Conservation (phyloP, 2,329 filamentous ascomycete species). For the Calonectria hawksworthii region DNA sequence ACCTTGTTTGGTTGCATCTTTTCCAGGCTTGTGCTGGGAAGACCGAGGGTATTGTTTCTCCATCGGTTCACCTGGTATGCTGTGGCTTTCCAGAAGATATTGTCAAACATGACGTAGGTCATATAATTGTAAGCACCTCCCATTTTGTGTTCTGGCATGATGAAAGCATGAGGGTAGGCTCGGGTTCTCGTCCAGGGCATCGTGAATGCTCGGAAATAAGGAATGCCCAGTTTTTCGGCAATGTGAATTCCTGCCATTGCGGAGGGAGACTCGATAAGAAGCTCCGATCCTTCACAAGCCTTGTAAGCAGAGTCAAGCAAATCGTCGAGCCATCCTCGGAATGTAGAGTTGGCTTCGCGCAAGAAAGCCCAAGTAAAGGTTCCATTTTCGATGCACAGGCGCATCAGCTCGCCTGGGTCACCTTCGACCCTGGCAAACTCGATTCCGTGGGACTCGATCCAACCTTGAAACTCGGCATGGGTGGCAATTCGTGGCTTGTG, state of each 20-base stretch:
- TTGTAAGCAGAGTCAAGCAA: constrained; percentile 85
- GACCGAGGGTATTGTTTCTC: constrained; percentile 83
- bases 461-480: constrained; percentile 88
- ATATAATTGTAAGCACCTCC: constrained; percentile 96
- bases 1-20: constrained; percentile 97
- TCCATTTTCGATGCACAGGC: constrained; percentile 94
- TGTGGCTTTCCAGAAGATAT: constrained; percentile 95
- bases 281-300: constrained; percentile 87
- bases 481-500: constrained; percentile 91
- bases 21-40: constrained; percentile 86
- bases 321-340: constrained; percentile 95
- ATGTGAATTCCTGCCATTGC: constrained; percentile 99
- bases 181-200: constrained; percentile 99
- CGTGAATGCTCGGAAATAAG: constrained; percentile 97
- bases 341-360: constrained; percentile 86
- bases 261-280: constrained; percentile 94
- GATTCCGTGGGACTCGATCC: constrained; percentile 94
- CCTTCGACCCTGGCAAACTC: constrained; percentile 91
- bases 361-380: constrained; percentile 97
- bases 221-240: constrained; percentile 90
- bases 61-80: constrained; percentile 93
- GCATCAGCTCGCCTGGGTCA: constrained; percentile 94
- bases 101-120: constrained; percentile 96
- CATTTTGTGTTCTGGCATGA: constrained; percentile 93
- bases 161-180: constrained; percentile 96